Conservation (phyloP, 352 stramenopile genomes). For the Globisporangium yorkense region DNA sequence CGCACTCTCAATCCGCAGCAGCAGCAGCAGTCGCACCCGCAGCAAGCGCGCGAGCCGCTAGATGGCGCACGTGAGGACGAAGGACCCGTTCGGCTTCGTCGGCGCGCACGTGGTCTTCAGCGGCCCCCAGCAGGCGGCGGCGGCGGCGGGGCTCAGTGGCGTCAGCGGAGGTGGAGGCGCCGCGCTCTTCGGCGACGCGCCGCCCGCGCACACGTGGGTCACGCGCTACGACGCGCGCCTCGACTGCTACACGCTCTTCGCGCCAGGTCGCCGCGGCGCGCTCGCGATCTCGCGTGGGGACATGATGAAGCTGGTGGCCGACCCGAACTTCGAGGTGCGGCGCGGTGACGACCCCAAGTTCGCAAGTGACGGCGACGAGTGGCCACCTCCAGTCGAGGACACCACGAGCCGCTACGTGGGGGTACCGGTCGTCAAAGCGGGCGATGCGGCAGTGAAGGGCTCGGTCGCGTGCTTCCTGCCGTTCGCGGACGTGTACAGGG, state of each 20-base stretch:
- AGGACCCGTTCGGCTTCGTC: slow-evolving; percentile 62
- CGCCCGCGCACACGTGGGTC: slow-evolving; percentile 54
- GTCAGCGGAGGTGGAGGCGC: neutral
- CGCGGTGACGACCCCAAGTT: slow-evolving; percentile 24
- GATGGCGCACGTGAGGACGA: slow-evolving; percentile 30
- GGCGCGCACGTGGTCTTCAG: slow-evolving; percentile 41
- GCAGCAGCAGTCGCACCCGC: too few species aligned
- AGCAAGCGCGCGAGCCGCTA: too few species aligned
- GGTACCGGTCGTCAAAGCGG: slow-evolving; percentile 19
- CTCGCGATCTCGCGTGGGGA: slow-evolving; percentile 36
- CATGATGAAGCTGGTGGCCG: slow-evolving; percentile 59
- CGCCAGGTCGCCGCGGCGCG: slow-evolving; percentile 26
- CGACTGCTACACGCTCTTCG: slow-evolving; percentile 65
- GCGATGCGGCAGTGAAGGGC: slow-evolving; percentile 14
- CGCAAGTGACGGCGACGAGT: slow-evolving; percentile 28
- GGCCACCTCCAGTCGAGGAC: slow-evolving; percentile 47
- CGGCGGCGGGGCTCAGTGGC: neutral
- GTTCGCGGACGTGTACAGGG: slow-evolving; percentile 50
- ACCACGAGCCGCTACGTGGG: slow-evolving; percentile 45
- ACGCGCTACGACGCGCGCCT: slow-evolving; percentile 57
- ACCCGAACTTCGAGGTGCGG: slow-evolving; percentile 43
- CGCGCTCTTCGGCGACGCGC: slow-evolving; percentile 3
- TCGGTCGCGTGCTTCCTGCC: slow-evolving; percentile 50
- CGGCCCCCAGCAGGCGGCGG: slow-evolving; percentile 3
- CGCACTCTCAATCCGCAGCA: too few species aligned